Percentiles rank a stretch among this genome's conserved stretches.
These are phyloP conservation scores for Gossypium longicalyx DNA, from an alignment of 345 rosid genomes.

Conservation along the genomic window DNA sequence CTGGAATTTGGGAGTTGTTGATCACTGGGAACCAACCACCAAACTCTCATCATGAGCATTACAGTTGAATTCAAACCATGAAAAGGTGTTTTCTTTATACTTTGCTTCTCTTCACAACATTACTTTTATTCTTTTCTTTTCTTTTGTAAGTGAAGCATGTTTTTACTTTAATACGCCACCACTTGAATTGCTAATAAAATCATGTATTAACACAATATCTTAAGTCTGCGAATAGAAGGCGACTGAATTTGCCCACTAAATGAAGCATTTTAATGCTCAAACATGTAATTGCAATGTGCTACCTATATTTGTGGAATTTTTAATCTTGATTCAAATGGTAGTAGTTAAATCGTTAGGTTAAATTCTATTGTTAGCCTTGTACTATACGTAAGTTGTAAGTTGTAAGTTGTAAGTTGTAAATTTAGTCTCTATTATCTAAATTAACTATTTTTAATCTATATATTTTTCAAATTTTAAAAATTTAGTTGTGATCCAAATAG, in stretches of 20 bases:
- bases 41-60: constrained; percentile 25
- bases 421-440: no score
- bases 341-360: no score
- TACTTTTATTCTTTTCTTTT: neutral
- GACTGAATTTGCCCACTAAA: neutral
- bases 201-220: neutral
- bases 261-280: neutral
- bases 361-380: no score
- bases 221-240: neutral
- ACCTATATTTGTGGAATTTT: neutral
- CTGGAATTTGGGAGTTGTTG: neutral
- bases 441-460: no score
- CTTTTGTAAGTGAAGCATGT: neutral
- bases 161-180: no score
- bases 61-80: neutral
- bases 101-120: constrained; percentile 4
- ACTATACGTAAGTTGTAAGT: no score
- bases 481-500: no score
- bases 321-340: no score
- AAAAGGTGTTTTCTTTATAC: neutral
- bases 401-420: no score
- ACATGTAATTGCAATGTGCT: neutral
- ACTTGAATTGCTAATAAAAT: neutral
- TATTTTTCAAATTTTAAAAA: no score
- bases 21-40: constrained; percentile 6